These are phyloP conservation scores for Heritiera littoralis DNA, from an alignment of 345 rosid genomes.

Conservation along the genomic window DNA sequence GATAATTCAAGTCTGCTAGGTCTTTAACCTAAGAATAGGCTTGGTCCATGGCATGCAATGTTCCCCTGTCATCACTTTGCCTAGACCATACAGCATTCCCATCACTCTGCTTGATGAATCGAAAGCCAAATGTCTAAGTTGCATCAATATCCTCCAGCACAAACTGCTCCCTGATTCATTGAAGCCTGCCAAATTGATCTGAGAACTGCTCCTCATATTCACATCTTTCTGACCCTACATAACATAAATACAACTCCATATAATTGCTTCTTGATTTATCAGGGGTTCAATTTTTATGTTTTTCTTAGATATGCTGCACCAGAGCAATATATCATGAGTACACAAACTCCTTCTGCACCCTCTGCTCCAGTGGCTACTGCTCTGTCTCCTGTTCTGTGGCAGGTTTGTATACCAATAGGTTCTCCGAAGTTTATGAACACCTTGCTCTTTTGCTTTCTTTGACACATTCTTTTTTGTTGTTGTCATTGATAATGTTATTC, in stretches of 20 bases:
- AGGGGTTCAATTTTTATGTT: not conserved
- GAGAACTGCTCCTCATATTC: not conserved
- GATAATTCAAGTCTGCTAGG: not conserved
- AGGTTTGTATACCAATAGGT: constrained; percentile 47
- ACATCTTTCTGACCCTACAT: not conserved
- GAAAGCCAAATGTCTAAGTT: not conserved
- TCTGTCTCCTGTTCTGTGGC: constrained; percentile 97
- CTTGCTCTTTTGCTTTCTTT: constrained; percentile 18
- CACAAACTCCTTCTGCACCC: constrained; percentile 98
- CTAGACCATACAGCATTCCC: not conserved
- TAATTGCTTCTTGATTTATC: not conserved
- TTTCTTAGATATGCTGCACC: constrained; percentile 85
- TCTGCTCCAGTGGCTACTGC: constrained; percentile 96
- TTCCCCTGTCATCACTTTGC: not conserved
- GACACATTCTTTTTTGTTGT: constrained; percentile 11
- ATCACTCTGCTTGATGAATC: not conserved
- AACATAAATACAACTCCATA: not conserved
- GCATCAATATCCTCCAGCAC: not conserved
- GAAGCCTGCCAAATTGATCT: not conserved
- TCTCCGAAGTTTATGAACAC: constrained; percentile 13
- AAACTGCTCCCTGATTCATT: not conserved
- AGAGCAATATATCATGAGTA: constrained; percentile 99
- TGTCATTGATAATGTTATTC: constrained; percentile 12
- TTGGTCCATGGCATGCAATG: not conserved
- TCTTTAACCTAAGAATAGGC: not conserved